These are phyloP conservation scores for Cenchrus fungigraminus DNA, from an alignment of 176 grass and related monocot genomes.

Conservation along the genomic window DNA sequence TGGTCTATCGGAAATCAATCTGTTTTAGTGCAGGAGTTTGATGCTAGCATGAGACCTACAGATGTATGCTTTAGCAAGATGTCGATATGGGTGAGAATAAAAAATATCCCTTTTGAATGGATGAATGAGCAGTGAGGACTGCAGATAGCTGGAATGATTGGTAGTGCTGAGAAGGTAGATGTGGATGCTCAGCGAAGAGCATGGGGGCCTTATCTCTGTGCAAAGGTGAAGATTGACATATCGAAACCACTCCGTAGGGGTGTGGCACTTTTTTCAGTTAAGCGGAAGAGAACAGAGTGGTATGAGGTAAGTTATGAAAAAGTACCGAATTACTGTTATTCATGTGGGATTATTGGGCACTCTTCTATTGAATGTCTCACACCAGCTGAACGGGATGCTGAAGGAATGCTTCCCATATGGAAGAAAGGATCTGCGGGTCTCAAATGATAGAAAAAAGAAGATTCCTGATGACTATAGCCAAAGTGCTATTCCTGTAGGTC, in stretches of 20 bases:
- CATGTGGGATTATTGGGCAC: not conserved
- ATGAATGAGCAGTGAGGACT: no score
- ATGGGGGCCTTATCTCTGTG: no score
- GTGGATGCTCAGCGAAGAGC: no score
- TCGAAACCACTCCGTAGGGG: no score
- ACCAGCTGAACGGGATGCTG: not conserved
- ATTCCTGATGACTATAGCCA: not conserved
- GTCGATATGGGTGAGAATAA: not conserved
- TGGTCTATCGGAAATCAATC: not conserved
- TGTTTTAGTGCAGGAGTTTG: not conserved
- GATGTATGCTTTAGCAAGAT: no score
- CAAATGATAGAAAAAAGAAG: not conserved
- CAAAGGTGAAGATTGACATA: no score
- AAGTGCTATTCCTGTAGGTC: no score
- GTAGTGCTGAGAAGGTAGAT: no score
- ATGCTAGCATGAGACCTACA: not conserved
- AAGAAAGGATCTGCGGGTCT: not conserved
- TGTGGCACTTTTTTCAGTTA: not conserved
- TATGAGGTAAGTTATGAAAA: not conserved
- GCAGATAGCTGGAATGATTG: no score
- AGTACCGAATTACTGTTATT: not conserved
- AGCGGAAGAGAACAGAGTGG: not conserved
- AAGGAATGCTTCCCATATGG: not conserved
- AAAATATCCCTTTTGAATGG: no score
- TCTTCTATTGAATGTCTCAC: not conserved